A percentile compares a stretch with the other conserved stretches of the same genome.
Evolutionary conservation across 2,329 filamentous ascomycete species (phyloP).

Genomic region (Aspergillus floridensis): DNA sequence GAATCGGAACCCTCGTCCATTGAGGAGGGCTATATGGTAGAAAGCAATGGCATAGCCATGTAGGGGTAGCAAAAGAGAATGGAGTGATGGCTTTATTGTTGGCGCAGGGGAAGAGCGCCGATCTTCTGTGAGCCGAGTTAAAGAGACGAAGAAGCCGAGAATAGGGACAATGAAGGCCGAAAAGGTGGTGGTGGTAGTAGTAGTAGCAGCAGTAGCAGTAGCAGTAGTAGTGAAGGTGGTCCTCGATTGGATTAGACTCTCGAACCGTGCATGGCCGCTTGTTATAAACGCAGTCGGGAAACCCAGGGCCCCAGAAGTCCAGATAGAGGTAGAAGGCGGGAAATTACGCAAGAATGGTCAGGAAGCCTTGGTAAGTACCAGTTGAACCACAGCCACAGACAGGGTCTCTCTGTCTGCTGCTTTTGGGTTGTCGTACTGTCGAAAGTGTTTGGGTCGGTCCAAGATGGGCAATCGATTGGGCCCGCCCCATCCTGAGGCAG

Average conservation of each 20-base stretch:
- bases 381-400: slow-evolving; percentile 10
- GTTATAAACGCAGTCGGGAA: slow-evolving; percentile 12
- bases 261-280: background rate
- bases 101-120: background rate
- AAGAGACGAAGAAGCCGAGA: slow-evolving; percentile 1
- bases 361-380: background rate
- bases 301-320: background rate
- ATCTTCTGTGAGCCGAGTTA: background rate
- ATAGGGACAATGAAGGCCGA: slow-evolving; percentile 3
- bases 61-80: slow-evolving; percentile 5
- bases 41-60: slow-evolving; percentile 26
- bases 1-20: slow-evolving; percentile 41
- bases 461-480: slow-evolving; percentile 9
- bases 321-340: background rate
- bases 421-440: slow-evolving; percentile 4
- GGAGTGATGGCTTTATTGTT: background rate
- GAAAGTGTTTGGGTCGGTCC: background rate
- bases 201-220: background rate
- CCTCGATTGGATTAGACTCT: background rate
- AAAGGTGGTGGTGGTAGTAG: background rate
- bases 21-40: slow-evolving; percentile 25
- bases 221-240: background rate
- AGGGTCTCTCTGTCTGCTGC: slow-evolving; percentile 4
- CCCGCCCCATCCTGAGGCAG: slow-evolving; percentile 21
- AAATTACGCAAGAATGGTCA: slow-evolving; percentile 7